A percentile compares a stretch with the other conserved stretches of the same genome.
Conservation (phyloP, 345 rosid genomes). For the Eucalyptus virginea region DNA sequence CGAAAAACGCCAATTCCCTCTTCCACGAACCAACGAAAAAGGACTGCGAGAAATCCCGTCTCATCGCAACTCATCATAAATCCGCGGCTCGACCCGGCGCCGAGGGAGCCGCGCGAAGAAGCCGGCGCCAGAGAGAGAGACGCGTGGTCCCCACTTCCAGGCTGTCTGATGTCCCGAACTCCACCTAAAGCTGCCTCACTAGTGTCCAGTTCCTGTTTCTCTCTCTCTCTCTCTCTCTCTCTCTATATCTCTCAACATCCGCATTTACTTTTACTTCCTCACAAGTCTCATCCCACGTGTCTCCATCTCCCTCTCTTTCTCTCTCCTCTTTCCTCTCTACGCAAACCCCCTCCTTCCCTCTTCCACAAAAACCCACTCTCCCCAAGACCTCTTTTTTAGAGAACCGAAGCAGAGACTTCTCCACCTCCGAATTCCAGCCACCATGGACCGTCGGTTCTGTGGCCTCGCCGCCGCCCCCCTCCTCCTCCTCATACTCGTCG, state of each 20-base stretch:
- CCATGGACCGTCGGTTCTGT: slow-evolving; percentile 43
- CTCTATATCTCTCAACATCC: not conserved
- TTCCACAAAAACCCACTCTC: not conserved
- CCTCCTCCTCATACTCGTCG: slow-evolving; percentile 5
- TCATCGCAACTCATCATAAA: not conserved
- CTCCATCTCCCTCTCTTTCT: not conserved
- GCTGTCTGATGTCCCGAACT: slow-evolving; percentile 13
- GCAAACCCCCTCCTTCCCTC: not conserved
- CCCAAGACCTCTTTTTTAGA: not conserved
- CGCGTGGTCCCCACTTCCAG: slow-evolving; percentile 41
- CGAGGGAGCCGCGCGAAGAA: not conserved
- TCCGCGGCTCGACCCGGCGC: not conserved
- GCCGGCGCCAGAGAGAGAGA: not conserved
- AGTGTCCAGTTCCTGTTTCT: not conserved
- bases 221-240: not conserved
- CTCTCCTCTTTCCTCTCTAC: not conserved
- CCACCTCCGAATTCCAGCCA: not conserved
- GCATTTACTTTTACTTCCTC: not conserved
- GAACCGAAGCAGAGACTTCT: not conserved
- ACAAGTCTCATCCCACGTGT: not conserved
- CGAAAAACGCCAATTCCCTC: too few relatives aligned
- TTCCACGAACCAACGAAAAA: not conserved
- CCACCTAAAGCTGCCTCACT: not conserved
- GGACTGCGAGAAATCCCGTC: not conserved
- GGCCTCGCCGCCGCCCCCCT: slow-evolving; percentile 13